Conservation (phyloP, 2,329 filamentous ascomycete species). For the Microdochium paspali region DNA sequence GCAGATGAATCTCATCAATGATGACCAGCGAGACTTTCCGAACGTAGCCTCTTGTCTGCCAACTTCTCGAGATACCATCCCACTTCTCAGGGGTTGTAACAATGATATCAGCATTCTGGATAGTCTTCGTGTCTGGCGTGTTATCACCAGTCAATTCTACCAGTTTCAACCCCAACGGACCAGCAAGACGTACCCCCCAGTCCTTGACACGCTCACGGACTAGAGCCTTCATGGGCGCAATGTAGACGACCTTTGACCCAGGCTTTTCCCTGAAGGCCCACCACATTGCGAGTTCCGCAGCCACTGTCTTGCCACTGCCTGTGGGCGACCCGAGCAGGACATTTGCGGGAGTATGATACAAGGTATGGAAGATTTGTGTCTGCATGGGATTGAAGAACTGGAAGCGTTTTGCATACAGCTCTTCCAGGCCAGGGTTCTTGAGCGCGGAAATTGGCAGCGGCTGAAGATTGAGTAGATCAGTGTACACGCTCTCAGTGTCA, state of each 20-base stretch:
- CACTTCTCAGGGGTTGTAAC: slow-evolving; percentile 99
- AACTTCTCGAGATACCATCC: slow-evolving; percentile 98
- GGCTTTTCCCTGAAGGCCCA: slow-evolving; percentile 94
- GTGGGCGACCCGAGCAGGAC: slow-evolving; percentile 93
- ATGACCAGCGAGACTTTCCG: slow-evolving; percentile 92
- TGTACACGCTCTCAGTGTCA: slow-evolving; percentile 96
- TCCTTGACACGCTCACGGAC: slow-evolving; percentile 95
- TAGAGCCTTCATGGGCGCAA: slow-evolving; percentile 97
- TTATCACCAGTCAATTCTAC: slow-evolving; percentile 98
- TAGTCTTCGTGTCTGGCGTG: slow-evolving; percentile 91
- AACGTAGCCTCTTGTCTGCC: slow-evolving; percentile 96
- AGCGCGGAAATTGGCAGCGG: slow-evolving; percentile 79
- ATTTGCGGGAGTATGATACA: slow-evolving; percentile 88
- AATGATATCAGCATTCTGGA: slow-evolving; percentile 92
- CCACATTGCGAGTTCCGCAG: slow-evolving; percentile 97
- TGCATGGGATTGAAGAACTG: slow-evolving; percentile 99
- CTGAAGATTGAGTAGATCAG: slow-evolving; percentile 84
- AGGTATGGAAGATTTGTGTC: slow-evolving; percentile 93
- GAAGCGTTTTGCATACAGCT: slow-evolving; percentile 81
- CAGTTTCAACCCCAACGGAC: slow-evolving; percentile 76
- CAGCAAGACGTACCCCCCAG: slow-evolving; percentile 75
- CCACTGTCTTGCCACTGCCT: slow-evolving; percentile 94
- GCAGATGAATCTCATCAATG: slow-evolving; percentile 94
- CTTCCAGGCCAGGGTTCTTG: slow-evolving; percentile 78
- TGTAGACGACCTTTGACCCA: slow-evolving; percentile 96